Base-by-base conservation (phyloP, 805 yeast genomes). In the Candida sonorensis region DNA sequence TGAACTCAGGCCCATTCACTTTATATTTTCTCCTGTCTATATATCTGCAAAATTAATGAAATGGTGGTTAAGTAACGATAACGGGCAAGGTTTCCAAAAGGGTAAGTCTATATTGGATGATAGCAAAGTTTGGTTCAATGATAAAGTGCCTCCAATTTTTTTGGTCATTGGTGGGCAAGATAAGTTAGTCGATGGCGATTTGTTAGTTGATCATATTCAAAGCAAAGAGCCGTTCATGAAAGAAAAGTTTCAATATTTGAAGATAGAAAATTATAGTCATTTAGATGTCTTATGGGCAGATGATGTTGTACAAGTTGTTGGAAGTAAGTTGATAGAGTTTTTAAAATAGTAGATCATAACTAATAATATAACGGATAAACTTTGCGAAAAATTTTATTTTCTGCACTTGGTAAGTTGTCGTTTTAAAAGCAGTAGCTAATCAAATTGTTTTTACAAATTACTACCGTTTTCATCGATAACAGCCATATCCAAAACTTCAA, bases 221-320 rank as follows among this genome's bases (percentile, higher is more conserved):
- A 57, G 65, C 23, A 64, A 66, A 38, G 97, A 90, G 56, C 62
- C 66, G 1, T 41, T 46, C n/a, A 70, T 40, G 53, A 40, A 21
- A 48, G 41, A 36, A 7, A 62, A 54, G 40, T 70, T 54, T 41
- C 54, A 46, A 10, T 57, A 60, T 14, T 48, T 63, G 14, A 68
- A 67, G 30, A 38, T 90, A 5, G 70, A 72, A 0, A 69, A 66
- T 8, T 90, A 90, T 53, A 75, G 87, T 12, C 98, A 90, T 56
- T 60, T 90, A 32, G 98, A 90, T 57, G 95, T 87, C 1, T 62
- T 88, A 10, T 90, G 98, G 98, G 90, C 97, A 0, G 76, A 72
- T 47, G 88, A 84, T 50, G 77, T 78, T 2, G 64, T 73, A 17
- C 75, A 73, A 4, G 68, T 66, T 27, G 71, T 90, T 14, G 95